A percentile compares a stretch with the other conserved stretches of the same genome.
phyloP scores from a whole-genome alignment of 2,329 filamentous ascomycete species.

The Phyllosticta capitalensis region DNA sequence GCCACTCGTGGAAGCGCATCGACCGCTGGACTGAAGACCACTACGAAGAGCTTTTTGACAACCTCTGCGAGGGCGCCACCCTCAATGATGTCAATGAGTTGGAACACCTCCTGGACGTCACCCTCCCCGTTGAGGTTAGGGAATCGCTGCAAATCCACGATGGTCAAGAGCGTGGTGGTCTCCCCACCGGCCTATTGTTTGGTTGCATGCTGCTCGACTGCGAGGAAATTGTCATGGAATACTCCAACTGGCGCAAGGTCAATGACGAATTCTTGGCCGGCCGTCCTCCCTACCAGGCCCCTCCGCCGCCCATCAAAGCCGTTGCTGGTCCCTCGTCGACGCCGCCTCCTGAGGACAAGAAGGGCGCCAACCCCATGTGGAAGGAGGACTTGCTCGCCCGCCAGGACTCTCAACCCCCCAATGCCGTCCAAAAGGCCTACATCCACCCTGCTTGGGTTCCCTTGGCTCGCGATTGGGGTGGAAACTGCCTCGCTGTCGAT shows the following conservation, averaged over 20 bases:
- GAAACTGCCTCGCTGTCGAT: conserved; percentile 93
- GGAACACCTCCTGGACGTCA: conserved; percentile 91
- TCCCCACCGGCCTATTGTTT: conserved; percentile 87
- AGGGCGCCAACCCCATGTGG: conserved; percentile 58
- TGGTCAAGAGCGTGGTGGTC: conserved; percentile 90
- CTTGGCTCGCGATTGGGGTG: conserved; percentile 92
- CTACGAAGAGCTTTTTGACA: conserved; percentile 88
- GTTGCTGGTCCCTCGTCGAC: conserved; percentile 58
- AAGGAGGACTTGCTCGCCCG: conserved; percentile 72
- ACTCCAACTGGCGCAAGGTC: conserved; percentile 91
- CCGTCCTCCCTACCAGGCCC: conserved; percentile 44
- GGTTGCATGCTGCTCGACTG: conserved; percentile 93
- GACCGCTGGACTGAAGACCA: conserved; percentile 90
- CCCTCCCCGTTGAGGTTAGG: conserved; percentile 82
- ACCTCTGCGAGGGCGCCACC: conserved; percentile 85
- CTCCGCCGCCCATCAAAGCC: conserved; percentile 60
- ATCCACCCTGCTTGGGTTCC: conserved; percentile 94
- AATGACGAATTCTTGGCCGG: conserved; percentile 77
- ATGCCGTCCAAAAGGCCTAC: conserved; percentile 84
- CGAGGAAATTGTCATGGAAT: conserved; percentile 96
- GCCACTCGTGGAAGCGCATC: conserved; percentile 89
- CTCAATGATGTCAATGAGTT: conserved; percentile 93
- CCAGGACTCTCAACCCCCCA: conserved; percentile 80
- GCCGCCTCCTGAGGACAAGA: conserved; percentile 41
- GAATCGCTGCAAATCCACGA: conserved; percentile 88